Conservation (phyloP, 169 alveolate species). For the Plasmodium knowlesi region DNA sequence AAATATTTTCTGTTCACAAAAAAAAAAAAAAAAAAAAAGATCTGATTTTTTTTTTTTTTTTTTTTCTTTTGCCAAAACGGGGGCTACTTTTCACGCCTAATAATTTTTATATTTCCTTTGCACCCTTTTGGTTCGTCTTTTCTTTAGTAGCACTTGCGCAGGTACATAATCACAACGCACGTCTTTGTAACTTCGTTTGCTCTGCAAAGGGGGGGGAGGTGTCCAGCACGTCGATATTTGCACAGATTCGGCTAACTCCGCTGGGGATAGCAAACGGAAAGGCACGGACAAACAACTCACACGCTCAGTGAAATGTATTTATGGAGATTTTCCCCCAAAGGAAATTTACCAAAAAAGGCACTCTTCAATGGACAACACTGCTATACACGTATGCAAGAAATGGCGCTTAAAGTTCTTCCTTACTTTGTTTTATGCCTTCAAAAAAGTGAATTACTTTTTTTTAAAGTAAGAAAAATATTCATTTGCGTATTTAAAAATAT, state of each 20-base stretch:
- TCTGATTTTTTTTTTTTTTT: neutral
- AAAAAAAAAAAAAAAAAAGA: neutral
- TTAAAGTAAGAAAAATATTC: conserved; percentile 75
- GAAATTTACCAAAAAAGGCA: neutral
- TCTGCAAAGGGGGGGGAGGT: neutral
- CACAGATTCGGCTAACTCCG: neutral
- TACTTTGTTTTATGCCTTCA: conserved; percentile 18
- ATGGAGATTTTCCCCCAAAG: neutral
- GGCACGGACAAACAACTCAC: neutral
- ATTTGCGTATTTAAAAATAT: conserved; percentile 73
- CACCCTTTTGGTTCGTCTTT: neutral
- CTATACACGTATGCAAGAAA: neutral
- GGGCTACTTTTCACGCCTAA: neutral
- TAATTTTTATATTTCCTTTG: neutral
- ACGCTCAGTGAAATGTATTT: neutral
- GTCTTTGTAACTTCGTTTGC: neutral
- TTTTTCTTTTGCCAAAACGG: neutral
- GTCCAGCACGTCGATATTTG: neutral
- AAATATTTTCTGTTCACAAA: neutral
- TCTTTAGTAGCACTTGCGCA: neutral
- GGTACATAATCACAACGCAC: neutral
- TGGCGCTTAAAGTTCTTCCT: neutral
- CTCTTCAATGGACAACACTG: neutral
- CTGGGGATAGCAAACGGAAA: neutral
- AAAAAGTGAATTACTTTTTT: conserved; percentile 33